These are phyloP conservation scores for Seiridium cupressi DNA, from an alignment of 2,329 filamentous ascomycete genomes.

Conservation along the genomic window DNA sequence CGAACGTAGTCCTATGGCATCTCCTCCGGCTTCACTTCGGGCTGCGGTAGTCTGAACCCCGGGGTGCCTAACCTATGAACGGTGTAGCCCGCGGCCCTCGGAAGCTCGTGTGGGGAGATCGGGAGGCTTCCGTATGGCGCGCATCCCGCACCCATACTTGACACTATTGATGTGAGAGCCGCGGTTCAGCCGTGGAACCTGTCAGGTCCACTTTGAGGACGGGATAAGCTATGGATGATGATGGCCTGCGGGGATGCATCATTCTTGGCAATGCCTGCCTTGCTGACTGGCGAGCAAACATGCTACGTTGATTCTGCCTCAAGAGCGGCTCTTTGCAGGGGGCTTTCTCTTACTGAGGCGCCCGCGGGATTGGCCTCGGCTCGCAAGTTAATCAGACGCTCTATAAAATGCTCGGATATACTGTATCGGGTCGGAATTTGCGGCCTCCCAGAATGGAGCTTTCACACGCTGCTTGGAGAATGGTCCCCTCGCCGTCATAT, in stretches of 20 bases:
- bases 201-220: not conserved
- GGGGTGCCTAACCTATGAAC: not conserved
- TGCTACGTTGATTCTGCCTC: not conserved
- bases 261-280: too few species aligned
- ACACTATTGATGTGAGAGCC: not conserved
- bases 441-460: too few species aligned
- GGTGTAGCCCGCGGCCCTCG: not conserved
- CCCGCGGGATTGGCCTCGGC: not conserved
- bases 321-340: not conserved
- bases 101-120: not conserved
- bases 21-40: not conserved
- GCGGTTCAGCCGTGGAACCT: not conserved
- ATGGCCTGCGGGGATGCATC: too few species aligned
- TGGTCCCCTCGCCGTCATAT: accelerated
- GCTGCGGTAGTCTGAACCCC: not conserved
- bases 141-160: not conserved
- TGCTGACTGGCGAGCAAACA: not conserved
- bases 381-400: not conserved
- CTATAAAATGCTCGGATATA: not conserved
- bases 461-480: not conserved
- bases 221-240: not conserved
- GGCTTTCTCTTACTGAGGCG: not conserved
- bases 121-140: not conserved
- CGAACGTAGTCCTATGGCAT: not conserved
- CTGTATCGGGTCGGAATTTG: too few species aligned